Percentiles rank a stretch among this genome's conserved stretches.
phyloP scores from a whole-genome alignment of 805 yeast genomes.

The Candida nonsorbophila region DNA sequence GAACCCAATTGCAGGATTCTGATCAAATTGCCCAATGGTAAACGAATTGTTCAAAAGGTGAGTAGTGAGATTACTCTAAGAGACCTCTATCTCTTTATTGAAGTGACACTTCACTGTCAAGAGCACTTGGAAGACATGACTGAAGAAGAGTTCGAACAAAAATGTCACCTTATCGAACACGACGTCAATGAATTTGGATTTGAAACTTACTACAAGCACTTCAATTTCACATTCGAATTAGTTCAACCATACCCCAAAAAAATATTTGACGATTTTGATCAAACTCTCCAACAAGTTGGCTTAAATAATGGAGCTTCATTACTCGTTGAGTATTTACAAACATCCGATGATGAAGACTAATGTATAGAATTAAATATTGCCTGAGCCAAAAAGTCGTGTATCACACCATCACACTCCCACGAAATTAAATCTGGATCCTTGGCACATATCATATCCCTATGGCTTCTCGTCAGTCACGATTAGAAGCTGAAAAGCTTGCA shows the following conservation, averaged over 20 bases:
- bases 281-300: constrained; percentile 14
- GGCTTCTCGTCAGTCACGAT: constrained; percentile 30
- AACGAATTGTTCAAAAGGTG: constrained; percentile 42
- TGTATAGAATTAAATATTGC: background rate
- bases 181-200: too few species aligned
- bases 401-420: background rate
- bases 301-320: constrained; percentile 33
- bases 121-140: constrained; percentile 4
- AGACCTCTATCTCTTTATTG: constrained; percentile 49
- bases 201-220: constrained; percentile 19
- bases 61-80: constrained; percentile 28
- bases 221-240: constrained; percentile 30
- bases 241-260: constrained; percentile 39
- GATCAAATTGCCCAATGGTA: constrained; percentile 51
- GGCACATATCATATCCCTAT: constrained; percentile 10
- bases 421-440: constrained; percentile 4
- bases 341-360: constrained; percentile 13
- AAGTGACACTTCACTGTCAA: constrained; percentile 19
- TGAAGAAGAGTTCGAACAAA: constrained; percentile 7
- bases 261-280: constrained; percentile 12
- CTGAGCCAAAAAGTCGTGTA: too few species aligned
- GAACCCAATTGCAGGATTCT: constrained; percentile 34
- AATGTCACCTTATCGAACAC: too few species aligned
- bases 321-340: constrained; percentile 23
- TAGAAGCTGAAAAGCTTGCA: constrained; percentile 39